Base-by-base conservation (phyloP, 768 basidiomycete genomes). In the Pleurotus ostreatus region DNA sequence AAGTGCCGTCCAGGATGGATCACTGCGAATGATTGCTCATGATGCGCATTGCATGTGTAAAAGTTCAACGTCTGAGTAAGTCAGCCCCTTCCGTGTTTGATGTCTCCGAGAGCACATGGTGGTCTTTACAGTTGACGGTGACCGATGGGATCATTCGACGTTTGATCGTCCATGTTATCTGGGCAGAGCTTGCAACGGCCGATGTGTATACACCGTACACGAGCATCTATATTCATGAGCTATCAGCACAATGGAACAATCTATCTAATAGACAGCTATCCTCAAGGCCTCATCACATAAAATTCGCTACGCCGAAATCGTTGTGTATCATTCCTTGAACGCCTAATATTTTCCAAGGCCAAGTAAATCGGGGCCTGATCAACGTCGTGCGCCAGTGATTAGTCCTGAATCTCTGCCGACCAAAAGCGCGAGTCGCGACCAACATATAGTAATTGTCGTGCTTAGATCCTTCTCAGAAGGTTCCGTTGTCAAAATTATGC, bases 121-220 rank as follows among this genome's bases (percentile, higher is more conserved):
- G 8, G 16, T 16, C 11, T 16, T 16, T 22, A n/a, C 15, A 40
- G 49, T 39, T 16, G 16, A 51, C 11, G 41, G 22, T 53, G 51
- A 53, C 51, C 51, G 51, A 53, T 53, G 51, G 51, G 51, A 53
- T 53, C 51, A 53, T 40, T 49, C 37, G 23, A 23, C 5, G 48
- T 49, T 49, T 47, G 20, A 25, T 20, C 22, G 46, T 47, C 26
- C 46, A 47, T 22, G 46, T 34, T 49, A 49, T 49, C 48, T 53
- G 6, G 41, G 40, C 13, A 6, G 2, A 4, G 22, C 51, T 25
- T 41, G 18, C 51, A 22, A 40, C 51, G 37, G 37, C 38, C 18
- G 51, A 53, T 39, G 37, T 38, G 23, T 34, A 3, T 34, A 34
- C 9, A 8, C 7, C 30, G 30, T 30, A 30, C 30, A 30, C 30